These are phyloP conservation scores for Cutaneotrichosporon curvatum DNA, from an alignment of 1,284 basidiomycete genomes.

Conservation along the genomic window DNA sequence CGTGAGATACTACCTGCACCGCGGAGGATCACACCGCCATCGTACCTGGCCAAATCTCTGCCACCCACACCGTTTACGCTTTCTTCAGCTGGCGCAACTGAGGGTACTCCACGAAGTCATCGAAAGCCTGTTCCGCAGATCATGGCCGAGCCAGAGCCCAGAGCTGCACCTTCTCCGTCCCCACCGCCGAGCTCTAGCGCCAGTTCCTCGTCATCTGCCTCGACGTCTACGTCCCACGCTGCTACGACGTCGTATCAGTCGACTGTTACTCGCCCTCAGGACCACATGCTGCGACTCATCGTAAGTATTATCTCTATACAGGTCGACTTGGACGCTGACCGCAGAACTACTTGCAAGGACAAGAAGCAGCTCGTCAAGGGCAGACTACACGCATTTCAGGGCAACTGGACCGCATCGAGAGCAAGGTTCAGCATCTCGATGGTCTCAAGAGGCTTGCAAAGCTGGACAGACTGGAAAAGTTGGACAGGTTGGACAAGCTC, in stretches of 20 bases:
- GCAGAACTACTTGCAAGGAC: slow-evolving; percentile 36
- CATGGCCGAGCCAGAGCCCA: neutral
- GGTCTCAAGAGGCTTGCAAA: slow-evolving; percentile 4
- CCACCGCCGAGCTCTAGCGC: neutral
- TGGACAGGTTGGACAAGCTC: slow-evolving; percentile 4
- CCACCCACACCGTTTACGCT: no score
- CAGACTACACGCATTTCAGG: slow-evolving; percentile 27
- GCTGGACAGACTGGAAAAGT: slow-evolving; percentile 2
- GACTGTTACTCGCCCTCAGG: slow-evolving; percentile 1
- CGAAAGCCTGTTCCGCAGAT: slow-evolving; percentile 24
- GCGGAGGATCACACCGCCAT: neutral
- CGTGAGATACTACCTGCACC: neutral
- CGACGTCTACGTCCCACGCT: neutral
- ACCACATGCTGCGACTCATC: slow-evolving; percentile 12
- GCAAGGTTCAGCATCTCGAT: slow-evolving; percentile 29
- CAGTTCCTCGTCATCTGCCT: neutral
- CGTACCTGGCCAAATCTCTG: no score
- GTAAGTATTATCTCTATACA: no score
- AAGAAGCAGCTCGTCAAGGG: slow-evolving; percentile 35
- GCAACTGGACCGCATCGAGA: slow-evolving; percentile 44
- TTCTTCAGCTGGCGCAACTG: no score
- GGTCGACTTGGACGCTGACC: no score
- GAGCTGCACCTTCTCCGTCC: neutral
- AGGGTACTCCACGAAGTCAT: slow-evolving; percentile 8
- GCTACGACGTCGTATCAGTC: slow-evolving; percentile 1